Percentiles rank a stretch among this genome's conserved stretches.
These are phyloP conservation scores for Candida labiduridarum DNA, from an alignment of 1,139 yeast genomes.

Conservation along the genomic window DNA sequence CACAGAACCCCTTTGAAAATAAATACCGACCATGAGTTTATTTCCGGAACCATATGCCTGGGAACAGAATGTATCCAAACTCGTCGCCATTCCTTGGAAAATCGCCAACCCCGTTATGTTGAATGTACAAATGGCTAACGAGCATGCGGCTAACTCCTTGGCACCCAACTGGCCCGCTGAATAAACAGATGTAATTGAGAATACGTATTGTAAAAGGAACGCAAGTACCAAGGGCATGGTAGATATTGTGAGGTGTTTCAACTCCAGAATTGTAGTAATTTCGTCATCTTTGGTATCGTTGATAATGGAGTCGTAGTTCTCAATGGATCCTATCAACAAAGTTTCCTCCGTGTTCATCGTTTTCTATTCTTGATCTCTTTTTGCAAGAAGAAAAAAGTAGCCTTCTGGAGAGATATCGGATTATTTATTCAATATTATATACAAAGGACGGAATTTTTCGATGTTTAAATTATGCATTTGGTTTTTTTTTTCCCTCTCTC, in stretches of 20 bases:
- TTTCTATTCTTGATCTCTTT: background rate
- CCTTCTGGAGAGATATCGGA: too few species aligned
- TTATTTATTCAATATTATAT: background rate
- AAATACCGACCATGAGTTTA: conserved; percentile 36
- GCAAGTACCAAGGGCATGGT: conserved; percentile 51
- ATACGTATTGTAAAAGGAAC: conserved; percentile 50
- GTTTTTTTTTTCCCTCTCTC: background rate
- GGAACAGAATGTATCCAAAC: conserved; percentile 55
- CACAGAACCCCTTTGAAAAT: conserved; percentile 41
- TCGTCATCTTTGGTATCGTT: conserved; percentile 11
- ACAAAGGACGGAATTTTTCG: conserved; percentile 2
- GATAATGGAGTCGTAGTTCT: conserved; percentile 20
- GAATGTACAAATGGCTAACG: conserved; percentile 52
- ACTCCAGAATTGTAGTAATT: conserved; percentile 21
- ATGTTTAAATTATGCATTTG: too few species aligned
- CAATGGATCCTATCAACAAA: conserved; percentile 30
- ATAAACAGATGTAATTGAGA: conserved; percentile 51
- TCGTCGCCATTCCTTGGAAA: conserved; percentile 58
- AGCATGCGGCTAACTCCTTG: conserved; percentile 49
- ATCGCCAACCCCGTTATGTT: conserved; percentile 50
- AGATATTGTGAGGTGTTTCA: conserved; percentile 33
- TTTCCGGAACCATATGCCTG: conserved; percentile 51
- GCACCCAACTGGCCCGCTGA: conserved; percentile 52
- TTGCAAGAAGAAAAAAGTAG: background rate
- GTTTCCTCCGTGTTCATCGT: conserved; percentile 35